Conservation (phyloP, 345 rosid genomes). For the Arabidopsis arenosa region DNA sequence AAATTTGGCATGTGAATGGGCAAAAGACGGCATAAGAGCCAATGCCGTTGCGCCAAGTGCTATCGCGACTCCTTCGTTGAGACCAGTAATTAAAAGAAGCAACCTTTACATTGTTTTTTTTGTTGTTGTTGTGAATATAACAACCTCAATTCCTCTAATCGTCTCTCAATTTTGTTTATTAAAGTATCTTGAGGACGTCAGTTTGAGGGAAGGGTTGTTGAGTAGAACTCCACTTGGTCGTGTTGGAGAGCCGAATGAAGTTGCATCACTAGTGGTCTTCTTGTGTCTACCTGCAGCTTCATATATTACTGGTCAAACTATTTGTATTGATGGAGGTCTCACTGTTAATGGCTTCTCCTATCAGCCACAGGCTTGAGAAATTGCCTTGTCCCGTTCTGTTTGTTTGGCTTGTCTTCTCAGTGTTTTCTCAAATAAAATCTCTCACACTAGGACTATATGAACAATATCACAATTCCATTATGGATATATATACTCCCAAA, state of each 20-base stretch:
- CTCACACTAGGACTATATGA: neutral
- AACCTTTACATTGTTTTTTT: neutral
- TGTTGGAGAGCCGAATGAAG: constrained; percentile 53
- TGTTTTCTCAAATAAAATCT: neutral
- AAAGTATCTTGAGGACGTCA: constrained; percentile 16
- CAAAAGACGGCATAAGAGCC: constrained; percentile 60
- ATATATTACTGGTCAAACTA: constrained; percentile 60
- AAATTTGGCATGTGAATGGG: constrained; percentile 77
- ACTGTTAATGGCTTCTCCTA: constrained; percentile 49
- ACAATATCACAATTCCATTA: neutral
- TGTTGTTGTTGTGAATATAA: neutral
- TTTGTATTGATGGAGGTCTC: constrained; percentile 57
- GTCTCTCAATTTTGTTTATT: constrained; percentile 4
- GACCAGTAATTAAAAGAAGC: constrained; percentile 6
- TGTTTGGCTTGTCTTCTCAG: neutral
- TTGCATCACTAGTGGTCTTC: constrained; percentile 54
- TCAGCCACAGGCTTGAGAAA: constrained; percentile 27
- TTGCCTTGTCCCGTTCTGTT: neutral
- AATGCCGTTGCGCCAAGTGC: constrained; percentile 59
- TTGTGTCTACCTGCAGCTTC: constrained; percentile 65
- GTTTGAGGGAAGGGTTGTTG: constrained; percentile 12
- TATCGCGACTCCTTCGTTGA: constrained; percentile 50
- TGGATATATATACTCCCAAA: neutral
- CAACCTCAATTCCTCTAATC: neutral
- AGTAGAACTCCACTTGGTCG: constrained; percentile 55